Evolutionary conservation across 345 rosid genomes (phyloP), one percentile per base, ranked within the genome.

Genomic region (Eucalyptus globulus): DNA sequence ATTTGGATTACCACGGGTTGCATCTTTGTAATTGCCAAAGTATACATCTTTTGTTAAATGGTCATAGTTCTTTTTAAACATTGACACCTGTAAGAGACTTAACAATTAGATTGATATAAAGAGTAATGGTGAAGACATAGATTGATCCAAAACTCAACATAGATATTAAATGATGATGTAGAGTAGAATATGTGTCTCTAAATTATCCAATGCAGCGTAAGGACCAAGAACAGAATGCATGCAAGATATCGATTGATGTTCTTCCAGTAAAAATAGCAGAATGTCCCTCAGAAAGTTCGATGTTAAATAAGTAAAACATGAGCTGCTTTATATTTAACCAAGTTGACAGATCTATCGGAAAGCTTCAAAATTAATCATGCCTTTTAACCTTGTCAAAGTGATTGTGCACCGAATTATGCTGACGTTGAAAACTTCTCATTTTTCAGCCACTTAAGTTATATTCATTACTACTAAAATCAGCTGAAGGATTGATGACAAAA

Each of bases 1-100:
- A 90, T 97, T 98, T 86, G 99, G 99, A 91, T 98, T 98, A 50
- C 97, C 97, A 87, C 97, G 98, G 89, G 97, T 93, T 88, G 97
- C 95, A 50, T 96, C 99, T 91, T 91, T 96, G 93, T 97, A 97
- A 89, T 90, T 97, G 43, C 99, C 97, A 90, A 97, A 98, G 92
- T 98, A 97, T 17, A 93, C 95, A 31, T 96, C 99, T 92, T 94
- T 97, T 26, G 95, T 94, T 90, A 98, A 97, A 94, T 97, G 99
- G 89, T 98, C 98, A 90, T 92, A 96, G 87, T 98, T 98, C 93
- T 94, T 97, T 94, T 98, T 97, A 92, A 98, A 98, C 99, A 97
- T 93, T 49, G 99, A 97, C 40, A 98, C 96, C 99, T 98, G 89
- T 19, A 87, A 26, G 45, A 54, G 47, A 7, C 29, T 22, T 22